Conservation (phyloP, 2,329 filamentous ascomycete genomes). For the Penicillium sp. region DNA sequence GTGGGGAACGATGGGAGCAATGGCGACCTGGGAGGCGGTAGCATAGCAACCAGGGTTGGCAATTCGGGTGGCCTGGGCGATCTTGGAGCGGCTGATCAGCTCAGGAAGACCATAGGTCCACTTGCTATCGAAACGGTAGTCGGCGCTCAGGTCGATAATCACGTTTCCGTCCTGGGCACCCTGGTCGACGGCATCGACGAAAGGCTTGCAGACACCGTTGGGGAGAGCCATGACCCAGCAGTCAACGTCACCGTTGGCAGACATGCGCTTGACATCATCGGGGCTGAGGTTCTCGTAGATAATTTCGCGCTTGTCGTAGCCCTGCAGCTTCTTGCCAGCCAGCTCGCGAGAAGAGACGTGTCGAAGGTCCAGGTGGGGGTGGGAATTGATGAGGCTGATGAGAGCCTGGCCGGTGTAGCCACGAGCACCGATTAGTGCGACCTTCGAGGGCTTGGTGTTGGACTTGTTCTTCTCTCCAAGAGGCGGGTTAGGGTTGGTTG, state of each 20-base stretch:
- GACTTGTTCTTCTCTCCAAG: constrained; percentile 87
- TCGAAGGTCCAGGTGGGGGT: constrained; percentile 86
- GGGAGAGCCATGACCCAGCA: constrained; percentile 98
- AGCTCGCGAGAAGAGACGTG: constrained; percentile 95
- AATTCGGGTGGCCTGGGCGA: constrained; percentile 80
- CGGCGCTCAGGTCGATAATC: constrained; percentile 93
- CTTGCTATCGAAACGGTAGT: constrained; percentile 83
- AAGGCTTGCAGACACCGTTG: constrained; percentile 93
- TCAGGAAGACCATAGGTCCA: constrained; percentile 95
- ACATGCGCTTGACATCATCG: constrained; percentile 85
- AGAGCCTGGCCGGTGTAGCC: constrained; percentile 94
- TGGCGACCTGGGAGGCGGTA: constrained; percentile 87
- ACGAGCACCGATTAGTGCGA: constrained; percentile 87
- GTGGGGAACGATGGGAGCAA: constrained; percentile 79
- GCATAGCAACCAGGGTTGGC: constrained; percentile 95
- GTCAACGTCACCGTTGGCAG: constrained; percentile 82
- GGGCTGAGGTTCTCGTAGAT: constrained; percentile 88
- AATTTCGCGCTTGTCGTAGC: constrained; percentile 89
- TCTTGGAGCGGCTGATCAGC: constrained; percentile 74
- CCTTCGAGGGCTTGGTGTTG: constrained; percentile 75
- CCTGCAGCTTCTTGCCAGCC: constrained; percentile 81
- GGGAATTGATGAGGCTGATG: constrained; percentile 82
- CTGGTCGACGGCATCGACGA: constrained; percentile 83
- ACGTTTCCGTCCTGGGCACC: constrained; percentile 71
- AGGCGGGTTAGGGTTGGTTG: constrained; percentile 82